Percentiles rank a stretch among this genome's conserved stretches.
These are phyloP conservation scores for Neobulgaria alba DNA, from an alignment of 2,329 filamentous ascomycete genomes.

Conservation along the genomic window DNA sequence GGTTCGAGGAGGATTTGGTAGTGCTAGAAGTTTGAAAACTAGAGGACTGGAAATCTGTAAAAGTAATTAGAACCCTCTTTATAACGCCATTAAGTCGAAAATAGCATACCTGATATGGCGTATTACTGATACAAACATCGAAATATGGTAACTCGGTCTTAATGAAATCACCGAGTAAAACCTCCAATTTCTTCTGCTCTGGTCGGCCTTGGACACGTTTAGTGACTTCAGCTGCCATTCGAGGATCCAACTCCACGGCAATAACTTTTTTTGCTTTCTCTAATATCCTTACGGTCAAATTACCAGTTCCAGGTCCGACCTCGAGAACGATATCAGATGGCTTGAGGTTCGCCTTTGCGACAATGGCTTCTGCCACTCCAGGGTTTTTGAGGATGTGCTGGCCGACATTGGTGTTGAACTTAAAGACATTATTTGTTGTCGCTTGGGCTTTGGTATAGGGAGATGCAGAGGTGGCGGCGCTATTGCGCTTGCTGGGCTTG, in stretches of 20 bases:
- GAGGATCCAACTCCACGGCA: slow-evolving; percentile 85
- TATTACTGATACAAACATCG: slow-evolving; percentile 70
- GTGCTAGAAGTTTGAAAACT: slow-evolving; percentile 76
- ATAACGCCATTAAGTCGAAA: no score
- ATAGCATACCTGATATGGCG: slow-evolving; percentile 49
- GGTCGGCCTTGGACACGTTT: slow-evolving; percentile 90
- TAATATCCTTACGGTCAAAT: slow-evolving; percentile 81
- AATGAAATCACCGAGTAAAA: slow-evolving; percentile 87
- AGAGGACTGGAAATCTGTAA: slow-evolving; percentile 85
- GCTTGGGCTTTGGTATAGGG: slow-evolving; percentile 27
- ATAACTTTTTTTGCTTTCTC: slow-evolving; percentile 76
- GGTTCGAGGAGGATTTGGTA: slow-evolving; percentile 70
- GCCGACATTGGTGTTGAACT: slow-evolving; percentile 61
- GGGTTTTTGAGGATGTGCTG: slow-evolving; percentile 88
- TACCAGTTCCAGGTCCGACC: slow-evolving; percentile 84
- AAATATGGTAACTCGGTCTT: slow-evolving; percentile 68
- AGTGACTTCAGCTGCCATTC: slow-evolving; percentile 85
- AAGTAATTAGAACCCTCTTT: no score
- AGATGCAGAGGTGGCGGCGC: slow-evolving; percentile 15
- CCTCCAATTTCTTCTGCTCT: slow-evolving; percentile 72
- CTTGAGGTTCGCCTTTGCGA: slow-evolving; percentile 81
- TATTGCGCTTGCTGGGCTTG: slow-evolving; percentile 28
- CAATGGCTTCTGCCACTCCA: slow-evolving; percentile 72
- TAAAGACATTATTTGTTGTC: slow-evolving; percentile 75
- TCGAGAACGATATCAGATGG: slow-evolving; percentile 84